A percentile compares a stretch with the other conserved stretches of the same genome.
These are phyloP conservation scores for Cercospora sesami DNA, from an alignment of 2,329 filamentous ascomycete species.

Conservation along the genomic window DNA sequence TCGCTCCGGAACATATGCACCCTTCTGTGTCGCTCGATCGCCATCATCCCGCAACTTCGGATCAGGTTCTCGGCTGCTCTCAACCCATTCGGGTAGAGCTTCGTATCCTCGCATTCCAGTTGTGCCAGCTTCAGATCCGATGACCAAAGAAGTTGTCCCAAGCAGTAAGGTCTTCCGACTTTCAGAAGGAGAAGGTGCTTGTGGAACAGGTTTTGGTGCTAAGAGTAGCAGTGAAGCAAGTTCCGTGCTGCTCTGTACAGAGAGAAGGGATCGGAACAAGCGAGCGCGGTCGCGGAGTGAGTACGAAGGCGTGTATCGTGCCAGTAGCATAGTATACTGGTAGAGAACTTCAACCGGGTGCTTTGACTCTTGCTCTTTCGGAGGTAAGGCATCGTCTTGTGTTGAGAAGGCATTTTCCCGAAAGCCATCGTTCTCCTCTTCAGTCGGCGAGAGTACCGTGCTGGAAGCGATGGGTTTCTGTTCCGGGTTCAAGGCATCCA, in stretches of 20 bases:
- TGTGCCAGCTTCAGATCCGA: conserved; percentile 65
- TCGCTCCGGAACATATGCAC: conserved; percentile 41
- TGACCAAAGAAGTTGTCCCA: conserved; percentile 80
- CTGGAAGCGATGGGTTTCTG: conserved; percentile 13
- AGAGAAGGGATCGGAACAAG: conserved; percentile 81
- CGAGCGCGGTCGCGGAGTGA: conserved; percentile 89
- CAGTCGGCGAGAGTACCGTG: conserved; percentile 29
- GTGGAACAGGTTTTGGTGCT: conserved; percentile 90
- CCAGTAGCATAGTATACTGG: conserved; percentile 79
- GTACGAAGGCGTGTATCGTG: conserved; percentile 91
- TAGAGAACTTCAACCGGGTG: conserved; percentile 77
- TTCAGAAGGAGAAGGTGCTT: conserved; percentile 86
- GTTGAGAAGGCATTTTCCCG: conserved; percentile 29
- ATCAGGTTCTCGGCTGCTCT: conserved; percentile 76
- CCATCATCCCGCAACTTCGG: conserved; percentile 65
- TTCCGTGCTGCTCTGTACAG: conserved; percentile 71
- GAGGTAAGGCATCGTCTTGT: neutral
- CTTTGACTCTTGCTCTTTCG: conserved; percentile 22
- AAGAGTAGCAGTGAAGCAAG: conserved; percentile 87
- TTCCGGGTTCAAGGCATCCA: conserved; percentile 28
- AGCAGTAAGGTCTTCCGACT: conserved; percentile 68
- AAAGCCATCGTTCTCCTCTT: conserved; percentile 32
- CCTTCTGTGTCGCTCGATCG: conserved; percentile 31
- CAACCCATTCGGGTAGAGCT: conserved; percentile 79
- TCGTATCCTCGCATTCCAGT: conserved; percentile 65